Base-by-base conservation (phyloP, 2,329 filamentous ascomycete species). In the Hypocreales sp. region DNA sequence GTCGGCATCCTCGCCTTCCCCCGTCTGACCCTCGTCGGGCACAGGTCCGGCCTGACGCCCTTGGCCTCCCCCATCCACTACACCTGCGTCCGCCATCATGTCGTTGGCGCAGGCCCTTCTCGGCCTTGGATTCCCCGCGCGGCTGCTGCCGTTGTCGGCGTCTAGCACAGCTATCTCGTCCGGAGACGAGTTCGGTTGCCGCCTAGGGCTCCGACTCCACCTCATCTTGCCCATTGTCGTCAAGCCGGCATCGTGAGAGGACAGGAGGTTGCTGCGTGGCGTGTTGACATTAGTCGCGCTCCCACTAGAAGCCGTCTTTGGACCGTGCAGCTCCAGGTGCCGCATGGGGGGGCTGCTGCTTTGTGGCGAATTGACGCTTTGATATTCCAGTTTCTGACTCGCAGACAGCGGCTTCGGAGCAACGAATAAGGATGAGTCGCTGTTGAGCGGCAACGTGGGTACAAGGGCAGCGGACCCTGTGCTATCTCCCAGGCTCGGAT, bases 331-430 rank as follows among this genome's bases (percentile, higher is more conserved):
- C 21, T 29, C 6, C 25, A 25, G 17, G 16, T 31, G 16, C 18
- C 29, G 31, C 20, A 12, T 21, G 5, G 33, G 32, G 9, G 32
- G 30, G n/a, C n/a, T n/a, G 25, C 33, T 34, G 13, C 35, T 40
- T 5, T 38, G 39, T 10, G 35, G 25, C 4, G 36, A 12, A 2
- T 40, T 29, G 10, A 48, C 29, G 15, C 38, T 40, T 24, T 46
- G 35, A 26, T 58, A 58, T 24, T 56, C 40, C 29, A 43, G 33
- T 36, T 47, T 52, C 30, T 58, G 53, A 24, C 52, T 50, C 3
- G 49, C 41, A 3, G 51, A 53, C 23, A 58, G 34, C 2, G 41
- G 38, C 5, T 43, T 48, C 1, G 51, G 37, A 15, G 44, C 40
- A 20, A 60, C 40, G 29, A 48, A 44, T 29, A 55, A 44, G 5